Percentiles rank a stretch among this genome's conserved stretches.
phyloP scores from a whole-genome alignment of 306 rosid genomes.

The Cotoneaster glaucophyllus region DNA sequence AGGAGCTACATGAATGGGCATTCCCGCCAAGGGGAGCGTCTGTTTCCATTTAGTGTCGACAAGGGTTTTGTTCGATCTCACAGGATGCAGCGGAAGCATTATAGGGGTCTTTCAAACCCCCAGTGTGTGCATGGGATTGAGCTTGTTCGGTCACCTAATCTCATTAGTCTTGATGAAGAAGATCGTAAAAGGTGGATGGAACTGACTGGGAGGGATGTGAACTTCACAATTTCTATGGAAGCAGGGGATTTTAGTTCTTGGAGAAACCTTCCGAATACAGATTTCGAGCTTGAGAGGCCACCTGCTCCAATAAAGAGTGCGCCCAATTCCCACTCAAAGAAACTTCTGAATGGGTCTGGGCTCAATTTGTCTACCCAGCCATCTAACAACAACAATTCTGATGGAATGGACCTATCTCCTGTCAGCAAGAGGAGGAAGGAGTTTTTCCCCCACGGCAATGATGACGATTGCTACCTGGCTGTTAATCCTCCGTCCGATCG shows the following conservation, averaged over 20 bases:
- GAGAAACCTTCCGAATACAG: slow-evolving; percentile 82
- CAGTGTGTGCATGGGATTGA: slow-evolving; percentile 90
- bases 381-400: slow-evolving; percentile 48
- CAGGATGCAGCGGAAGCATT: slow-evolving; percentile 93
- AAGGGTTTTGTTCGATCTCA: slow-evolving; percentile 90
- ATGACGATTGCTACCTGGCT: slow-evolving; percentile 58
- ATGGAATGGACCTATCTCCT: slow-evolving; percentile 62
- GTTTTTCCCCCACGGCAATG: slow-evolving; percentile 55
- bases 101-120: slow-evolving; percentile 88
- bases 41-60: slow-evolving; percentile 75
- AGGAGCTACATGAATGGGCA: slow-evolving; percentile 98
- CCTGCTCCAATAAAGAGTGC: slow-evolving; percentile 44
- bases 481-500: slow-evolving; percentile 71
- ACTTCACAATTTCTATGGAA: slow-evolving; percentile 66
- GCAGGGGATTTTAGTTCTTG: slow-evolving; percentile 85
- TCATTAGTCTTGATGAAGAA: slow-evolving; percentile 60
- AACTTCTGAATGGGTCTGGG: slow-evolving; percentile 73
- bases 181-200: slow-evolving; percentile 77
- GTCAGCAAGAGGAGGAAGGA: slow-evolving; percentile 70
- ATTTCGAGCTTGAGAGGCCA: slow-evolving; percentile 82
- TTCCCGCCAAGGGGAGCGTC: slow-evolving; percentile 95
- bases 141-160: slow-evolving; percentile 60
- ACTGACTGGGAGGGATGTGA: slow-evolving; percentile 79
- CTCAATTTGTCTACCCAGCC: slow-evolving; percentile 61
- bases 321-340: slow-evolving; percentile 56